Percentiles rank a stretch among this genome's conserved stretches.
phyloP scores from a whole-genome alignment of 73 alveolate genomes.

The Paramecium octaurelia region DNA sequence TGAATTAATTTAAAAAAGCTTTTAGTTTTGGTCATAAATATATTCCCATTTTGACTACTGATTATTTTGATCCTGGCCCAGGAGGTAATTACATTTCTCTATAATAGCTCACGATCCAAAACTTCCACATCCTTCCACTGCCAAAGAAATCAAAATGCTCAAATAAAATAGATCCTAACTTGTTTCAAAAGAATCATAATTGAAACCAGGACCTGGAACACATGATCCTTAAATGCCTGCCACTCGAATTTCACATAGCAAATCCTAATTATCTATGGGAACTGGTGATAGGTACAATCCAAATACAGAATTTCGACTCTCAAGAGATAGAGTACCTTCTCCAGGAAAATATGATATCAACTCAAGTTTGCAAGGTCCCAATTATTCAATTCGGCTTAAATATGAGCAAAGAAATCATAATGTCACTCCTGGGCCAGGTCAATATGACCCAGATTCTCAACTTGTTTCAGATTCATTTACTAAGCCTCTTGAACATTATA shows the following conservation, averaged over 20 bases:
- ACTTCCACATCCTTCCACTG: conserved; percentile 19
- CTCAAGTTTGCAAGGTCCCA: conserved; percentile 39
- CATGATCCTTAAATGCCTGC: neutral
- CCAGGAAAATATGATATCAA: conserved; percentile 21
- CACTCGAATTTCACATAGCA: neutral
- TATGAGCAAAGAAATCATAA: neutral
- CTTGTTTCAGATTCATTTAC: neutral
- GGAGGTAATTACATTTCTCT: neutral
- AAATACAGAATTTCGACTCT: neutral
- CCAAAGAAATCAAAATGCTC: conserved; percentile 14
- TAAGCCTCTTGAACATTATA: neutral
- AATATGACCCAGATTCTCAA: conserved; percentile 29
- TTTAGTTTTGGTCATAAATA: conserved; percentile 1
- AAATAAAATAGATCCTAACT: neutral
- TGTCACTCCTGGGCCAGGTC: conserved; percentile 20
- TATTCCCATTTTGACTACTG: neutral
- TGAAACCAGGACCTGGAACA: conserved; percentile 37
- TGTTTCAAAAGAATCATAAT: neutral
- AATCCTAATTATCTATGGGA: neutral
- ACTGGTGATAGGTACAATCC: conserved; percentile 14
- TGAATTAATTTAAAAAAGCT: neutral
- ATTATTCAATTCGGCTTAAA: conserved; percentile 21
- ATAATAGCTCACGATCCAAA: conserved; percentile 7
- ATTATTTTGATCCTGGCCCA: conserved; percentile 28
- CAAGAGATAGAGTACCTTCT: neutral